Base-by-base conservation (phyloP, 1,284 basidiomycete genomes). In the Leccinum fallax region DNA sequence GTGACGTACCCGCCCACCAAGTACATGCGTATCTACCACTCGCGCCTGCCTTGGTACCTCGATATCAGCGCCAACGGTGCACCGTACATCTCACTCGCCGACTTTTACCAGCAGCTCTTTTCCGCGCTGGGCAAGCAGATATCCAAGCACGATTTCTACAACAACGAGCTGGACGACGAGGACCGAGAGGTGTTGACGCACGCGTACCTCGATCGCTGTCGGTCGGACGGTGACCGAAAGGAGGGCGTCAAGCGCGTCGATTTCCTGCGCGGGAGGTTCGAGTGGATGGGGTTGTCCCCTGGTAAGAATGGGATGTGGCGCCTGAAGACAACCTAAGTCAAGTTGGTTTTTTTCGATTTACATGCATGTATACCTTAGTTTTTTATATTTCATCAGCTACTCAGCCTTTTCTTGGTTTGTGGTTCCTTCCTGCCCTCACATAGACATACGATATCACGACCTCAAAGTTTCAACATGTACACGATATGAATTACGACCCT, bases 1-100 rank as follows among this genome's bases (percentile, higher is more conserved):
- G 80, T 77, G 10, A 81, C 80, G 28, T 74, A 77, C 36, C 85
- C 85, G 0, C 73, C 82, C 0, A 72, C 79, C 1, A 65, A 74
- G 24, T 74, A 75, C 61, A 79, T 87, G 74, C 80, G 82, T 11
- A 63, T 87, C 56, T 82, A 78, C 63, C 83, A 85, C 67, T 73
- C 79, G 0, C 76, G 76, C 34, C 71, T 85, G 9, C 86, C 85
- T 2, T 87, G 86, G 85, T 84, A 81, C 68, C 81, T 87, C 69
- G 83, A 85, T 59, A 74, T 85, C 26, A 67, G 69, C 19, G 72
- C 76, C n/a, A 73, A 75, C 16, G 67, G 67, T 21, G 77, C 79
- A 1, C 70, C 81, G n/a, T 87, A 84, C 10, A 77, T 87, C 49
- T 87, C 84, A 4, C 71, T 88, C 3, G 74, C 74, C 51, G 85